Conservation (phyloP, 1,139 yeast species). For the Yamadazyma membranifaciens region DNA sequence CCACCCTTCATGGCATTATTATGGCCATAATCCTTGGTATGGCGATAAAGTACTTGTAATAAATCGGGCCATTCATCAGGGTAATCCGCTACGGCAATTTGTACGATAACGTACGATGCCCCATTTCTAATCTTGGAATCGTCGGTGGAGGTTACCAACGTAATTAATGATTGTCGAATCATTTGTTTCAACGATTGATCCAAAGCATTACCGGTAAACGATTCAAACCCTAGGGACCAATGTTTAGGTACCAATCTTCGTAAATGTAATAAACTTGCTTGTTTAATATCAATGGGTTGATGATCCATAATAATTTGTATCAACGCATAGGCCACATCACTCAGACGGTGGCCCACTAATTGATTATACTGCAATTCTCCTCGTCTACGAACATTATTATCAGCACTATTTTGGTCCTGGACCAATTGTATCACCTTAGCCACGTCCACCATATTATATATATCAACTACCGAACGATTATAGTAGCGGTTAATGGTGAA, state of each 20-base stretch:
- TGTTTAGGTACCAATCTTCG: conserved; percentile 67
- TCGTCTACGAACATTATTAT: conserved; percentile 31
- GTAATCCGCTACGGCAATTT: conserved; percentile 83
- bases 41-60: conserved; percentile 45
- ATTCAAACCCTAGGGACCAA: conserved; percentile 86
- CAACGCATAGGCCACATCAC: conserved; percentile 27
- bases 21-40: conserved; percentile 31
- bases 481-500: no score
- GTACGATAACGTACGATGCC: conserved; percentile 74
- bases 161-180: conserved; percentile 51
- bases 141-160: conserved; percentile 48
- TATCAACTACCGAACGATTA: no score
- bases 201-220: conserved; percentile 69
- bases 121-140: conserved; percentile 66
- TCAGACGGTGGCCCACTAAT: conserved; percentile 29
- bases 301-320: conserved; percentile 25
- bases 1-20: conserved; percentile 56
- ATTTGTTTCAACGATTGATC: conserved; percentile 48
- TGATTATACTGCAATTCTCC: conserved; percentile 37
- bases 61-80: conserved; percentile 96
- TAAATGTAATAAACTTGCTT: conserved; percentile 67
- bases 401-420: conserved; percentile 34
- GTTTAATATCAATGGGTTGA: conserved; percentile 41
- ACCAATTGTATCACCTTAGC: conserved; percentile 16
- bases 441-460: background rate